Percentiles rank a stretch among this genome's conserved stretches.
Evolutionary conservation across 768 basidiomycete species (phyloP).

Genomic region (Leccinum broughii): DNA sequence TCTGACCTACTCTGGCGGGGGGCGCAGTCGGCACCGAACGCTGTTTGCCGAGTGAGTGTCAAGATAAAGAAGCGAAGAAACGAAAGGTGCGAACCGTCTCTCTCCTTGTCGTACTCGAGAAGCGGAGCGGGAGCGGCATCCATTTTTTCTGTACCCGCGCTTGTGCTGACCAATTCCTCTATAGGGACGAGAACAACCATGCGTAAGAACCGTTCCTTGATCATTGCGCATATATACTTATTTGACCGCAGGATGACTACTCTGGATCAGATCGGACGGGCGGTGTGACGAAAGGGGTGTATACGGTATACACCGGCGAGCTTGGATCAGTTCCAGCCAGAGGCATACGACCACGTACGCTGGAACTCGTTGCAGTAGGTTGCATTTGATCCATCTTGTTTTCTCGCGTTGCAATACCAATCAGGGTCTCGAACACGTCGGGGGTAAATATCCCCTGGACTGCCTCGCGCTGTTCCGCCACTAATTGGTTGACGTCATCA

Average conservation of each 20-base stretch:
- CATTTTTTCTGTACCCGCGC: slow-evolving; percentile 25
- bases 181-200: slow-evolving; percentile 81
- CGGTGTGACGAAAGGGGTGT: slow-evolving; percentile 71
- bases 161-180: slow-evolving; percentile 15
- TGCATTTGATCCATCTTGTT: slow-evolving; percentile 5
- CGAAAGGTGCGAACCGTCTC: slow-evolving; percentile 46
- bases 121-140: slow-evolving; percentile 38
- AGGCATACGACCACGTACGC: slow-evolving; percentile 59
- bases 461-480: slow-evolving; percentile 75
- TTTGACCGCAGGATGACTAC: slow-evolving; percentile 68
- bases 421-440: slow-evolving; percentile 59
- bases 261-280: slow-evolving; percentile 68
- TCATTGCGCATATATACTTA: slow-evolving; percentile 44
- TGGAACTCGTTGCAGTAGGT: slow-evolving; percentile 64
- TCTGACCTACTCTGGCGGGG: slow-evolving; percentile 37
- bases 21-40: slow-evolving; percentile 49
- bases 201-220: slow-evolving; percentile 48
- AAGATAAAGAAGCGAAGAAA: neutral
- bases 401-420: neutral
- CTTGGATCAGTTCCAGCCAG: slow-evolving; percentile 66
- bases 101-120: slow-evolving; percentile 44
- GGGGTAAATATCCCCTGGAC: slow-evolving; percentile 61
- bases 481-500: slow-evolving; percentile 73
- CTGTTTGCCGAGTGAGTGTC: slow-evolving; percentile 36
- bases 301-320: slow-evolving; percentile 67